phyloP scores from a whole-genome alignment of 176 grass and related monocot genomes.

The Hordeum marinum region DNA sequence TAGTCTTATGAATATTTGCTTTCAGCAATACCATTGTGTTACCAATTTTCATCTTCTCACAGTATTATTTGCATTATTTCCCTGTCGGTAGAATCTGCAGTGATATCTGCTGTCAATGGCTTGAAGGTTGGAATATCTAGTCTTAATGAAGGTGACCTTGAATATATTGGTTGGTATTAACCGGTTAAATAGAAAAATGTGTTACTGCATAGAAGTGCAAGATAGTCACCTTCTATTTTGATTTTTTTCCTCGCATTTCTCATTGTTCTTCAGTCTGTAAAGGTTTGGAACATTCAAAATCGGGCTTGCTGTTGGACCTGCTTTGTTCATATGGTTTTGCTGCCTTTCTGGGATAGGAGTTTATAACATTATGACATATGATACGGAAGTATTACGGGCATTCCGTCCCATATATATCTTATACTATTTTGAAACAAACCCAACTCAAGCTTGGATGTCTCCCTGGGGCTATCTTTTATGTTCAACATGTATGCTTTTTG shows the following conservation, averaged over 20 bases:
- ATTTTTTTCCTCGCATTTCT: constrained; percentile 57
- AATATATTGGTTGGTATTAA: not conserved
- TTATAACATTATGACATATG: constrained; percentile 77
- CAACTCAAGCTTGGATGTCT: no score
- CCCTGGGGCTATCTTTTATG: no score
- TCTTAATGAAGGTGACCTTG: constrained; percentile 67
- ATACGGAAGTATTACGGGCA: constrained; percentile 71
- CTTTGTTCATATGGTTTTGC: constrained; percentile 95
- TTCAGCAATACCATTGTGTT: constrained; percentile 4
- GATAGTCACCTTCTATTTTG: constrained; percentile 6
- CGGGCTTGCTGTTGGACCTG: constrained; percentile 71
- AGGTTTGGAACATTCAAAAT: constrained; percentile 90
- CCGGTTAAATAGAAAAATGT: not conserved
- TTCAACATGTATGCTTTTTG: constrained; percentile 58
- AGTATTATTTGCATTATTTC: constrained; percentile 35
- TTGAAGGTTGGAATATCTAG: constrained; percentile 84
- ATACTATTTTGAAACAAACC: no score
- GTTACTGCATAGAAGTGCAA: not conserved
- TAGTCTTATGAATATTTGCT: not conserved
- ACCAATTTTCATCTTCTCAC: not conserved
- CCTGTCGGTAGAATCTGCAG: constrained; percentile 46
- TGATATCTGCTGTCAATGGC: constrained; percentile 94
- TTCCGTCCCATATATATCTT: no score
- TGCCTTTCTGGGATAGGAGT: constrained; percentile 78
- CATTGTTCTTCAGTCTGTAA: constrained; percentile 80